Evolutionary conservation across 2,329 filamentous ascomycete genomes (phyloP), one percentile per base, ranked within the genome.

Genomic region (Cladosporium sp.): DNA sequence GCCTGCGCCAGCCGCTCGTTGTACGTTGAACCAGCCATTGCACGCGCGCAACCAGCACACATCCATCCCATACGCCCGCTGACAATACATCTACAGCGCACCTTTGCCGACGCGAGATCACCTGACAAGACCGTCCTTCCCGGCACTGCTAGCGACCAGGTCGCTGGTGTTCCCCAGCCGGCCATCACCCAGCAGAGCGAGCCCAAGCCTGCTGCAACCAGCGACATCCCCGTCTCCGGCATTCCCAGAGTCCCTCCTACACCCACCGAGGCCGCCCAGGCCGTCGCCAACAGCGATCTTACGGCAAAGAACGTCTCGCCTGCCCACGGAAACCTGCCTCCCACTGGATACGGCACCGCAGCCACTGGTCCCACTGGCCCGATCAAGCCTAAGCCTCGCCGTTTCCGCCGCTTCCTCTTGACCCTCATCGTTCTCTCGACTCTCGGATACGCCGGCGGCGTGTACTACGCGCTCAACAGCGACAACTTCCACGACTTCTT

Each of bases 401-500:
- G 89, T 60, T 84, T 96, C 72, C 84, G 90, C 68, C 88, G 88
- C 72, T 88, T 92, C 71, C 77, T 97, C 59, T 77, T 92, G 65
- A 89, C 89, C 57, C 76, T 97, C 51, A 78, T 92, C 62, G 76
- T 96, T 45, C 83, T 97, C 28, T 86, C 89, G 25, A 85, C 85
- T 5, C 75, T 95, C 45, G 87, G 88, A 39, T 99, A 96, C 69
- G 89, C 84, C 58, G 92, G 92, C 64, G 92, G 93, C 66, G 87
- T 97, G 58, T 96, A 89, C 81, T 94, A 96, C 75, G 93, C 94
- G 58, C 86, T 96, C 64, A 83, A 94, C 75, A 96, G 88, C 71
- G 94, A 99, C 80, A 96, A 91, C 77, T 99, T 97, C 83, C 93
- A 99, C 77, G 94, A 99, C 76, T 94, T 97, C 80, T 99, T 99